These are phyloP conservation scores for Xylaria castorea DNA, from an alignment of 495 filamentous ascomycete species.

Conservation along the genomic window DNA sequence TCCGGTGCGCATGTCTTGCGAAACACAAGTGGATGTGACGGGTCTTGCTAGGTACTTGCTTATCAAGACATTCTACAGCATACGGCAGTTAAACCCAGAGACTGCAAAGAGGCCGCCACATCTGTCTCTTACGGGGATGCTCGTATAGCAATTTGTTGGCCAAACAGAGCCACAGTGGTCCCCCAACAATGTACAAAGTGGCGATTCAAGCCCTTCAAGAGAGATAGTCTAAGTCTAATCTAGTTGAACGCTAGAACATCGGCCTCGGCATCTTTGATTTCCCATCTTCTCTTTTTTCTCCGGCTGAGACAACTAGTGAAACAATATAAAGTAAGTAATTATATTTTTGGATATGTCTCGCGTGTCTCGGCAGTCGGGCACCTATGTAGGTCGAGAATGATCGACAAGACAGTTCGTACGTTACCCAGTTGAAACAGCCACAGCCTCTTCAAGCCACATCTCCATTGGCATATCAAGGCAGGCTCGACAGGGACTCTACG, in stretches of 20 bases:
- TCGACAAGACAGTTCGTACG: neutral
- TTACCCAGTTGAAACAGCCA: neutral
- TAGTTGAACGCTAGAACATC: neutral
- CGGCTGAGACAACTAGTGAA: neutral
- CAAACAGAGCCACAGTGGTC: neutral
- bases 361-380: neutral
- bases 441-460: conserved; percentile 11
- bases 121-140: neutral
- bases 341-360: neutral
- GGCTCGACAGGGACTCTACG: no score
- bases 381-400: neutral
- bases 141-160: conserved; percentile 4
- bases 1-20: neutral
- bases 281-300: neutral
- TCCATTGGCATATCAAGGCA: neutral
- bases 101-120: neutral
- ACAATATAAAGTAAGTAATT: neutral
- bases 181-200: neutral
- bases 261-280: neutral
- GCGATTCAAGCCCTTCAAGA: neutral
- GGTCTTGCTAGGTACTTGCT: no score
- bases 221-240: neutral
- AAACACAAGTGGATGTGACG: neutral
- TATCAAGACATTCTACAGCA: neutral
- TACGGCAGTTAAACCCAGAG: neutral